Conservation (phyloP, 2,329 filamentous ascomycete species). For the Cladosporium sp. region DNA sequence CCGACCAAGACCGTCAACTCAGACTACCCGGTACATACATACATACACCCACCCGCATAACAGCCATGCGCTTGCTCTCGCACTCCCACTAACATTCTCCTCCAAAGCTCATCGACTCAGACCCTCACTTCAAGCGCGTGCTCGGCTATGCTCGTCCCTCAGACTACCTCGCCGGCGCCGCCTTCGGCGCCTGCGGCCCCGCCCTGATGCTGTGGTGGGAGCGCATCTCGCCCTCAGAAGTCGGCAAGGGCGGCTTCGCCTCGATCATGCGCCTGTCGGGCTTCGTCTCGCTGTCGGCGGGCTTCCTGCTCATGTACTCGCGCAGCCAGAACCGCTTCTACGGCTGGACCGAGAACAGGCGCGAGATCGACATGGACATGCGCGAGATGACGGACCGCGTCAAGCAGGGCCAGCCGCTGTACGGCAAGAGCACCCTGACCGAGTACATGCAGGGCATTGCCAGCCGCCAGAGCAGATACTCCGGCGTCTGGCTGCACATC, state of each 20-base stretch:
- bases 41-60: conserved; percentile 28
- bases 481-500: conserved; percentile 77
- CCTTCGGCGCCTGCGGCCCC: conserved; percentile 71
- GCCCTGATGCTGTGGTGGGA: conserved; percentile 77
- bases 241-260: conserved; percentile 79
- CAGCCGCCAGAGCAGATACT: conserved; percentile 88
- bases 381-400: conserved; percentile 96
- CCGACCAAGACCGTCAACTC: conserved; percentile 78
- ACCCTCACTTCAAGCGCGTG: conserved; percentile 93
- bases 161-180: conserved; percentile 75
- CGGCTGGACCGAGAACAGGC: conserved; percentile 86
- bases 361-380: conserved; percentile 96
- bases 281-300: conserved; percentile 72
- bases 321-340: conserved; percentile 87
- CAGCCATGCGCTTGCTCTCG: neutral
- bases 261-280: conserved; percentile 78
- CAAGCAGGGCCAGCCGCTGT: conserved; percentile 86
- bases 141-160: conserved; percentile 80
- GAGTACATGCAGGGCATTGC: conserved; percentile 94
- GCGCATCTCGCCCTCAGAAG: conserved; percentile 79
- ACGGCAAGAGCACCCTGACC: conserved; percentile 75
- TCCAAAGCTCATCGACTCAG: conserved; percentile 96
- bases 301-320: conserved; percentile 83
- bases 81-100: conserved; percentile 29
- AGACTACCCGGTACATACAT: conserved; percentile 83